A percentile compares a stretch with the other conserved stretches of the same genome.
phyloP scores from a whole-genome alignment of 2,329 filamentous ascomycete genomes.

The Didymella exigua region DNA sequence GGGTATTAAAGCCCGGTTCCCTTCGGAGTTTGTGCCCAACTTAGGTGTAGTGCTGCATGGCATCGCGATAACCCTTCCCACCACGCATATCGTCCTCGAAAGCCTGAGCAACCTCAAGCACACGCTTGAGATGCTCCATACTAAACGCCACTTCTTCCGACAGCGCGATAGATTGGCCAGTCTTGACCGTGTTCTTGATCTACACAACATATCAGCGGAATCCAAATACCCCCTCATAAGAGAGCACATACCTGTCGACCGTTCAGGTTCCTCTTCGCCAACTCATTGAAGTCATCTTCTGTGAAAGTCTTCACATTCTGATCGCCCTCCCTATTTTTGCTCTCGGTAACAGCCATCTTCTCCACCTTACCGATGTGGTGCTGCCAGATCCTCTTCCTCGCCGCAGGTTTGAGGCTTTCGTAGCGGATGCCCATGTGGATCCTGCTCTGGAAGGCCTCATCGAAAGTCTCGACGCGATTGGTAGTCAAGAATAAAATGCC shows the following conservation, averaged over 20 bases:
- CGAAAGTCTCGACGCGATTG: constrained; percentile 85
- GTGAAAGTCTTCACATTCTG: constrained; percentile 57
- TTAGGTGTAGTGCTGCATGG: constrained; percentile 78
- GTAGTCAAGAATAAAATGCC: constrained; percentile 90
- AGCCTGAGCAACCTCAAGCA: constrained; percentile 81
- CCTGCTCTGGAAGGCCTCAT: constrained; percentile 86
- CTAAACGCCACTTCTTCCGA: constrained; percentile 72
- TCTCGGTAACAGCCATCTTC: constrained; percentile 53
- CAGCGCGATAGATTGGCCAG: constrained; percentile 80
- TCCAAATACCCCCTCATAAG: not conserved
- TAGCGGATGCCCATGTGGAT: constrained; percentile 87
- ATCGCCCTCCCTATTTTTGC: constrained; percentile 53
- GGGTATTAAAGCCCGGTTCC: too few relatives aligned
- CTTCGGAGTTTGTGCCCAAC: not conserved
- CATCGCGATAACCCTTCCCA: constrained; percentile 78
- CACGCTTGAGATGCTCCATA: constrained; percentile 80
- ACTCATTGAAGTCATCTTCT: constrained; percentile 68
- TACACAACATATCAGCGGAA: constrained; percentile 48
- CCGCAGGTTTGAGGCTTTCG: constrained; percentile 72
- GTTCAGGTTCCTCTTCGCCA: constrained; percentile 73
- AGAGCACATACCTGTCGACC: constrained; percentile 63
- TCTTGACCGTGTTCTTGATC: constrained; percentile 89
- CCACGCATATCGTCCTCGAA: constrained; percentile 86
- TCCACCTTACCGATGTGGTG: constrained; percentile 79
- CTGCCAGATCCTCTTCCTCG: constrained; percentile 80